phyloP scores from a whole-genome alignment of 1,284 basidiomycete species.

The Marasmius sp. region DNA sequence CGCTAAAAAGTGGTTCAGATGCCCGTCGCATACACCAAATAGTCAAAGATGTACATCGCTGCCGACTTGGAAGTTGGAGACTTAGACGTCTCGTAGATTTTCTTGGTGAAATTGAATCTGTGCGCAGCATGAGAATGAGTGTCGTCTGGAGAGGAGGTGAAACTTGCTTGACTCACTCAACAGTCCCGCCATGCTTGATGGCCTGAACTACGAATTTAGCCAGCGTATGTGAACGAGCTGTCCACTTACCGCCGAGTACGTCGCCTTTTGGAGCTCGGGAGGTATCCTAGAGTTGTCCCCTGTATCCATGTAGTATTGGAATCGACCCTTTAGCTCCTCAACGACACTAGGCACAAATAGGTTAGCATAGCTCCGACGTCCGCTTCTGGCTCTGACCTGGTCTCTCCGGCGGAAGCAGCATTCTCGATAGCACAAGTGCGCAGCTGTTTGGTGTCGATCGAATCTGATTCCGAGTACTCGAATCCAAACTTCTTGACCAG shows the following conservation, averaged over 20 bases:
- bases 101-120: conserved; percentile 62
- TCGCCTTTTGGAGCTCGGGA: conserved; percentile 64
- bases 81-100: conserved; percentile 70
- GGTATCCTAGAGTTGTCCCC: conserved; percentile 83
- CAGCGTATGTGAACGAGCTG: too few species aligned
- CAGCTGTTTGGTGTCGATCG: conserved; percentile 72
- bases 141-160: not conserved
- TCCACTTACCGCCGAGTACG: conserved; percentile 8
- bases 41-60: conserved; percentile 41
- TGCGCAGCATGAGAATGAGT: not conserved
- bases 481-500: conserved; percentile 82
- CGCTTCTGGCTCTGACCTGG: conserved; percentile 36
- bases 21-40: too few species aligned
- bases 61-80: conserved; percentile 72
- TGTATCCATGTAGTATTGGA: conserved; percentile 70
- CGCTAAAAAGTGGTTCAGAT: conserved; percentile 8
- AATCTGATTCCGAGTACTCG: conserved; percentile 70
- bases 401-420: conserved; percentile 65
- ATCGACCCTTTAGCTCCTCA: conserved; percentile 73
- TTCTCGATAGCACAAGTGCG: conserved; percentile 76
- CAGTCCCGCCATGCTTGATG: conserved; percentile 72
- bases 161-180: conserved; percentile 49
- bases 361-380: not conserved
- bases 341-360: conserved; percentile 52
- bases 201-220: conserved; percentile 37